Evolutionary conservation across 495 filamentous ascomycete species (phyloP).

Genomic region (Trichocladium uniseriatum): DNA sequence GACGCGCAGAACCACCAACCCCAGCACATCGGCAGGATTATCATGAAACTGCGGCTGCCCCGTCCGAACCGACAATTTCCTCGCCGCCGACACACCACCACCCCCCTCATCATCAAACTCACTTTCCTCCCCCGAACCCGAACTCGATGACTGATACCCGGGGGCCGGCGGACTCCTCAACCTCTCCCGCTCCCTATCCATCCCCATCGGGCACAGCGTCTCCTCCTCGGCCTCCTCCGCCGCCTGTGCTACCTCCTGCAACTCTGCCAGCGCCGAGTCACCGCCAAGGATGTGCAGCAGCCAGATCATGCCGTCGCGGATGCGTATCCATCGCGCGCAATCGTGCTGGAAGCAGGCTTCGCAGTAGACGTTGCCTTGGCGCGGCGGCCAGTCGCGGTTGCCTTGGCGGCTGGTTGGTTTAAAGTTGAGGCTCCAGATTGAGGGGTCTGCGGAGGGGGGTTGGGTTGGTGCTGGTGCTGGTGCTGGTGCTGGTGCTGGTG

Average conservation of each 20-base stretch:
- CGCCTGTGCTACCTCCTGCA: background rate
- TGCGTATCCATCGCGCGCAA: background rate
- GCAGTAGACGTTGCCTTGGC: conserved; percentile 1
- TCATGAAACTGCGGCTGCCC: no score
- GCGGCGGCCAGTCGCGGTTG: background rate
- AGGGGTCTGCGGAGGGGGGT: background rate
- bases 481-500: no score
- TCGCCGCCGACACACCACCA: no score
- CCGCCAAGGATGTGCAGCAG: conserved; percentile 3
- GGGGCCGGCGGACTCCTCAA: background rate
- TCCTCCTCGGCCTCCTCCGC: background rate
- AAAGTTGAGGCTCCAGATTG: background rate
- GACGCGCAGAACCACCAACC: background rate
- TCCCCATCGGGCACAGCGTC: no score
- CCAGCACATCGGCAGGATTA: background rate
- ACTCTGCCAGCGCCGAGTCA: conserved; percentile 2
- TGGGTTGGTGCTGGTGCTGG: background rate
- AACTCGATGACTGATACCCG: background rate
- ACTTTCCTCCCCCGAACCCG: background rate
- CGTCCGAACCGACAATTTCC: no score
- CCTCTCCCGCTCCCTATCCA: no score
- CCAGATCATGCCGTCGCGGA: background rate
- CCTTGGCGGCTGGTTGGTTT: background rate
- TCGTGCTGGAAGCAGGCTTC: conserved; percentile 5
- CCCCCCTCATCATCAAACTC: no score